Evolutionary conservation across 169 alveolate species (phyloP).

Genomic region (Babesia bigemina): DNA sequence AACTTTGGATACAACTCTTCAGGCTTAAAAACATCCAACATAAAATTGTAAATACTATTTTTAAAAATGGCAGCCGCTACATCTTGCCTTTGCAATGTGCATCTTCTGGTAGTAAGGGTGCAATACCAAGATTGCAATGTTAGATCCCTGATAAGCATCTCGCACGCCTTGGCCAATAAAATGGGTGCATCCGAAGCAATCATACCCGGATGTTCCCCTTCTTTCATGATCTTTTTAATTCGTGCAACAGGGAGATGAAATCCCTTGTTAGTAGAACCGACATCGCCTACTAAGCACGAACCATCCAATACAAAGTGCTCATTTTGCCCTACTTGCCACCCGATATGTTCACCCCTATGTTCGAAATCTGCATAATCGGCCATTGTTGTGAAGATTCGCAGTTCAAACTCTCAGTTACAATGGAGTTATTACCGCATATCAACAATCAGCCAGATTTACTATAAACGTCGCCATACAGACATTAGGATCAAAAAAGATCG

Average conservation of each 20-base stretch:
- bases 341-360: constrained; percentile 92
- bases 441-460: no score
- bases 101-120: constrained; percentile 89
- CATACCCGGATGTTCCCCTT: constrained; percentile 94
- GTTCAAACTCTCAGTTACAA: neutral
- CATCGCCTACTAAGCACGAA: constrained; percentile 87
- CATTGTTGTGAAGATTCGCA: constrained; percentile 76
- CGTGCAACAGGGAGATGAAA: constrained; percentile 91
- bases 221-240: constrained; percentile 94
- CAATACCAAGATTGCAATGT: constrained; percentile 91
- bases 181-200: constrained; percentile 95
- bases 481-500: no score
- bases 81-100: constrained; percentile 88
- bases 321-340: constrained; percentile 94
- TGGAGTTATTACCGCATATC: neutral
- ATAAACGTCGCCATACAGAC: no score
- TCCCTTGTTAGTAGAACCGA: constrained; percentile 54
- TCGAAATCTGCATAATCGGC: constrained; percentile 90
- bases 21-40: constrained; percentile 86
- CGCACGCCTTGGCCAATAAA: constrained; percentile 95
- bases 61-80: constrained; percentile 82
- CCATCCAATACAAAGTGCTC: constrained; percentile 91
- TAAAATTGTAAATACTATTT: constrained; percentile 89
- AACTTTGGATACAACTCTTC: constrained; percentile 60
- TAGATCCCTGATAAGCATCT: constrained; percentile 92